phyloP scores from a whole-genome alignment of 352 stramenopile genomes.

The Phytopythium montanum region DNA sequence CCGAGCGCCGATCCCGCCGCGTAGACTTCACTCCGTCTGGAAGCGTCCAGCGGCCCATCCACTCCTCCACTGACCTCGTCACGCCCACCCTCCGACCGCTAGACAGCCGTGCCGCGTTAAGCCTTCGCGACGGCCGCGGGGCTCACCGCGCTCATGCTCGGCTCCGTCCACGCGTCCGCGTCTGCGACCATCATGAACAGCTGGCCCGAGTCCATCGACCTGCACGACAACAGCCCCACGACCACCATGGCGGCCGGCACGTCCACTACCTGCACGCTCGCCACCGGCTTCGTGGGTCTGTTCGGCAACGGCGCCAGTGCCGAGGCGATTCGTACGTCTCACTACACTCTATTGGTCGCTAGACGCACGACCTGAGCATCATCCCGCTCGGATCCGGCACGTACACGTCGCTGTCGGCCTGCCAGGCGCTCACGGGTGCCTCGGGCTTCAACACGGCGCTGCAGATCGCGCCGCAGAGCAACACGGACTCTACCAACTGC shows the following conservation, averaged over 20 bases:
- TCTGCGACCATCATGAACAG: conserved; percentile 27
- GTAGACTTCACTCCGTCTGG: too few relatives aligned
- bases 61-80: too few relatives aligned
- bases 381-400: too few relatives aligned
- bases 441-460: conserved; percentile 62
- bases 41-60: too few relatives aligned
- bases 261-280: conserved; percentile 32
- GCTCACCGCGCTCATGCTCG: background rate
- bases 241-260: conserved; percentile 31
- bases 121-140: too few relatives aligned
- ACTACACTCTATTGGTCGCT: background rate
- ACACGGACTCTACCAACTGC: conserved; percentile 38
- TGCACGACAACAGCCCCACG: conserved; percentile 57
- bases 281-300: conserved; percentile 45
- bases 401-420: too few relatives aligned
- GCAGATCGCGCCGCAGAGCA: conserved; percentile 44
- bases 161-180: background rate
- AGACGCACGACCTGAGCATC: too few relatives aligned
- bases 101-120: too few relatives aligned
- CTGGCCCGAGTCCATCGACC: conserved; percentile 37
- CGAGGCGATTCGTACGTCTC: conserved; percentile 32
- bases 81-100: too few relatives aligned
- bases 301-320: conserved; percentile 44
- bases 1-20: too few relatives aligned
- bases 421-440: too few relatives aligned